phyloP scores from a whole-genome alignment of 2,329 filamentous ascomycete genomes.

The Chrysosporium keratinophilum region DNA sequence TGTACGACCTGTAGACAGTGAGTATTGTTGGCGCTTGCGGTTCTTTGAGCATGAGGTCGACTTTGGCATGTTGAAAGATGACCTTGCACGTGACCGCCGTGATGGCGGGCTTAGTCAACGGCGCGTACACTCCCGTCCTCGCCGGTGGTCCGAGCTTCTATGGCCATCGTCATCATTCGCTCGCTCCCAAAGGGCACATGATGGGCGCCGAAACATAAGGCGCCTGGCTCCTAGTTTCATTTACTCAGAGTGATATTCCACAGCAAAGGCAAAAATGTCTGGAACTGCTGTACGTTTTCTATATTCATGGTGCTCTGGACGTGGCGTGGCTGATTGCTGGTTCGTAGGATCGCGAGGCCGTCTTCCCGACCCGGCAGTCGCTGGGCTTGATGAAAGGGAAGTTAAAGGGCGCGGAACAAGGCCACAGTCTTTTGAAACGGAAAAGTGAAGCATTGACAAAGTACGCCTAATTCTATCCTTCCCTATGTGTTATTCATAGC shows the following conservation, averaged over 20 bases:
- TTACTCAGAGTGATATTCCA: background rate
- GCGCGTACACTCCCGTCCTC: background rate
- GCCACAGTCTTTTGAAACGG: slow-evolving; percentile 88
- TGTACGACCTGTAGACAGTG: slow-evolving; percentile 2
- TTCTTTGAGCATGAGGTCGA: slow-evolving; percentile 21
- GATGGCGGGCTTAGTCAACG: background rate
- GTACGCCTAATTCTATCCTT: slow-evolving; percentile 41
- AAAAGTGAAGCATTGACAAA: slow-evolving; percentile 98
- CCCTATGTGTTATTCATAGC: slow-evolving; percentile 9
- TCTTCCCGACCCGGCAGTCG: slow-evolving; percentile 96
- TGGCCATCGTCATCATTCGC: background rate
- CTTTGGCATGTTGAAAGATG: slow-evolving; percentile 20
- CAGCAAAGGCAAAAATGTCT: slow-evolving; percentile 30
- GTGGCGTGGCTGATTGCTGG: slow-evolving; percentile 16
- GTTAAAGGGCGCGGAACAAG: slow-evolving; percentile 83
- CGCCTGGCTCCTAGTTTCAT: background rate
- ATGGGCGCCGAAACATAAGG: slow-evolving; percentile 2
- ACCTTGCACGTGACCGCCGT: slow-evolving; percentile 21
- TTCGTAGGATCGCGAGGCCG: slow-evolving; percentile 74
- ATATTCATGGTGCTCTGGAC: slow-evolving; percentile 17
- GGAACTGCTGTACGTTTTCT: slow-evolving; percentile 27
- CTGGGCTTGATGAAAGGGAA: slow-evolving; percentile 96
- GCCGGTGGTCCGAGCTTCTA: slow-evolving; percentile 7
- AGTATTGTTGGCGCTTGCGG: slow-evolving; percentile 7
- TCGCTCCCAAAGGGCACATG: background rate